Base-by-base conservation (phyloP, 2,329 filamentous ascomycete genomes). In the Hypoxylon sp. region DNA sequence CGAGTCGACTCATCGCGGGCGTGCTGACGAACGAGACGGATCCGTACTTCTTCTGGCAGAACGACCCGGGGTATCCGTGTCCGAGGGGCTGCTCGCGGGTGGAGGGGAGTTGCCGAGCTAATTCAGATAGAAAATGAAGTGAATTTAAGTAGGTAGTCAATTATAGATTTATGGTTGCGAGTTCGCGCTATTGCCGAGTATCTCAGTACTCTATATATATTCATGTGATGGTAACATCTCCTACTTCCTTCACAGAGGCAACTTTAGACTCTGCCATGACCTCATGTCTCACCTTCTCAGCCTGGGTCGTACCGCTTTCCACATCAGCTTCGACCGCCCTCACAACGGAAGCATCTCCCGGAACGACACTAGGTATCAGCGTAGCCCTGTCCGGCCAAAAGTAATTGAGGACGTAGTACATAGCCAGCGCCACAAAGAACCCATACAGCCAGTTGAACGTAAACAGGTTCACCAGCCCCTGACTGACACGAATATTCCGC, bases 31-130 rank as follows among this genome's bases (percentile, higher is more conserved):
- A 84, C 52, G 85, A 87, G 77, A 87, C 85, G 40, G 83, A 87
- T 73, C 74, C 75, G 5, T 82, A 80, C 65, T 87, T 87, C 73
- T 65, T 71, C 24, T 88, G 85, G 85, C 85, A 87, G 76, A 86
- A 78, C 73, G 76, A 83, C 68, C 63, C 68, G 0, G 40, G 16
- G 22, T 55, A 62, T 11, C 56, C 53, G 14, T 68, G 67, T 32
- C 67, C 67, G 20, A 20, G 8, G 40, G 69, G 69, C 2, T 71
- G 69, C 30, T 38, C 28, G 48, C 22, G 64, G 49, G 40, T 57
- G 0, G 53, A 22, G n/a, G 67, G 64, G 9, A 52, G 45, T 14
- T 70, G 68, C 24, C n/a, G 32, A 32, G 65, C 48, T 44, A 32
- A 50, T 24, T 57, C 55, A 32, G 20, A 2, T 12, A 14, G 24